phyloP scores from a whole-genome alignment of 2,329 filamentous ascomycete genomes.

The Monascus ruber region DNA sequence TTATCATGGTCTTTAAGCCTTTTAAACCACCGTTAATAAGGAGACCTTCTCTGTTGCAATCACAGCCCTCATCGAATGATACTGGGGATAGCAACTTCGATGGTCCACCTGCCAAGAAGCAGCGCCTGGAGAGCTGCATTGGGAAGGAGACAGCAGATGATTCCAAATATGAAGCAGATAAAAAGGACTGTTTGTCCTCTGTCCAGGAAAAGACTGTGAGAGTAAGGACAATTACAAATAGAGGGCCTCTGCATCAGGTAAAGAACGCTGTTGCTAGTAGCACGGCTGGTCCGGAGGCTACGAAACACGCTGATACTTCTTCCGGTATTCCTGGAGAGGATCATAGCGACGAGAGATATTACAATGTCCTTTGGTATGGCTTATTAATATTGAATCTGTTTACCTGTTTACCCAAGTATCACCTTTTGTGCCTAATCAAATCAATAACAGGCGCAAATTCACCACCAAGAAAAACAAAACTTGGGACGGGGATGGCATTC shows the following conservation, averaged over 20 bases:
- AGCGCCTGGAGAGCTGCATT: slow-evolving; percentile 19
- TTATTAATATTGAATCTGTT: not conserved
- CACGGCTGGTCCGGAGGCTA: not conserved
- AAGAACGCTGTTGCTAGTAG: slow-evolving; percentile 10
- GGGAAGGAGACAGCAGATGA: slow-evolving; percentile 3
- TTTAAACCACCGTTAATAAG: slow-evolving; percentile 35
- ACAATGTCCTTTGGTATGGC: slow-evolving; percentile 37
- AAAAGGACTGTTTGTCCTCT: not conserved
- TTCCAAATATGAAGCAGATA: not conserved
- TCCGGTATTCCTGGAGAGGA: not conserved
- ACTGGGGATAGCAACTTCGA: slow-evolving; percentile 2
- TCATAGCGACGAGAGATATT: slow-evolving; percentile 26
- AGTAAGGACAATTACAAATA: slow-evolving; percentile 4
- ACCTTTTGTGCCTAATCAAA: slow-evolving; percentile 3
- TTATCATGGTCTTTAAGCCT: slow-evolving; percentile 33
- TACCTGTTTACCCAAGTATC: not conserved
- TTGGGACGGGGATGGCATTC: slow-evolving; percentile 62
- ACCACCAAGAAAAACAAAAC: slow-evolving; percentile 66
- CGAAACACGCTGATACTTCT: not conserved
- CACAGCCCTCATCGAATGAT: slow-evolving; percentile 1
- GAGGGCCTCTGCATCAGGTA: slow-evolving; percentile 24
- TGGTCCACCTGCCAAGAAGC: slow-evolving; percentile 23
- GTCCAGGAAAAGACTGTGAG: slow-evolving; percentile 2
- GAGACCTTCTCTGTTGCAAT: slow-evolving; percentile 11
- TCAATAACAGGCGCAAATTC: slow-evolving; percentile 47